Conservation (phyloP, 1,284 basidiomycete species). For the Sporisorium graminicola region DNA sequence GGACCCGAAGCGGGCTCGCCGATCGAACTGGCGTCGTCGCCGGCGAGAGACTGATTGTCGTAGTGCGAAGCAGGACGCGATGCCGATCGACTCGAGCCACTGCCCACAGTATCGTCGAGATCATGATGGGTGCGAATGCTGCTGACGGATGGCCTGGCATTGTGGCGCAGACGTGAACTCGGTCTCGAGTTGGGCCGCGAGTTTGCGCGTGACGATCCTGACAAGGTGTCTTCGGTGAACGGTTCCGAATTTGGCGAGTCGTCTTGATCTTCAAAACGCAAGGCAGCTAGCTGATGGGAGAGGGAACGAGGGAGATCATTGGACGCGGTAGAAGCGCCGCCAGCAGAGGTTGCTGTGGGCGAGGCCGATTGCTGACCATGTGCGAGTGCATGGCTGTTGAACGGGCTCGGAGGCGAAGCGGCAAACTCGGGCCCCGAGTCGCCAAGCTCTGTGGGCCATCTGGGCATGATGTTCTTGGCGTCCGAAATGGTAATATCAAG, state of each 20-base stretch:
- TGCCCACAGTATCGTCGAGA: slow-evolving; percentile 18
- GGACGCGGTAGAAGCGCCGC: background rate
- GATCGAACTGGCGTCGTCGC: slow-evolving; percentile 26
- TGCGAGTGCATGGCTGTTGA: background rate
- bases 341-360: slow-evolving; percentile 5
- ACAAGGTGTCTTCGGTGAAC: slow-evolving; percentile 23
- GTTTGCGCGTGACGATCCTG: slow-evolving; percentile 39
- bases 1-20: slow-evolving; percentile 26
- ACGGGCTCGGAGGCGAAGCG: slow-evolving; percentile 3
- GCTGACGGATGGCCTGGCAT: slow-evolving; percentile 31
- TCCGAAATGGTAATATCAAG: slow-evolving; percentile 60
- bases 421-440: slow-evolving; percentile 14
- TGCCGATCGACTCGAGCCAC: slow-evolving; percentile 30
- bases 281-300: slow-evolving; percentile 18
- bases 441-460: slow-evolving; percentile 29
- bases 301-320: slow-evolving; percentile 25
- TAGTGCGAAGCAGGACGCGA: slow-evolving; percentile 25
- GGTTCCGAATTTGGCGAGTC: slow-evolving; percentile 34
- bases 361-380: slow-evolving; percentile 13
- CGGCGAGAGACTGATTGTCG: slow-evolving; percentile 16
- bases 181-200: slow-evolving; percentile 37
- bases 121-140: slow-evolving; percentile 25
- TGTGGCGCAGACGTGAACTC: slow-evolving; percentile 34
- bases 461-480: slow-evolving; percentile 51
- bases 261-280: slow-evolving; percentile 21